Evolutionary conservation across 441 rosid species (phyloP), one percentile per base, ranked within the genome.

Genomic region (Populus tomentosa): DNA sequence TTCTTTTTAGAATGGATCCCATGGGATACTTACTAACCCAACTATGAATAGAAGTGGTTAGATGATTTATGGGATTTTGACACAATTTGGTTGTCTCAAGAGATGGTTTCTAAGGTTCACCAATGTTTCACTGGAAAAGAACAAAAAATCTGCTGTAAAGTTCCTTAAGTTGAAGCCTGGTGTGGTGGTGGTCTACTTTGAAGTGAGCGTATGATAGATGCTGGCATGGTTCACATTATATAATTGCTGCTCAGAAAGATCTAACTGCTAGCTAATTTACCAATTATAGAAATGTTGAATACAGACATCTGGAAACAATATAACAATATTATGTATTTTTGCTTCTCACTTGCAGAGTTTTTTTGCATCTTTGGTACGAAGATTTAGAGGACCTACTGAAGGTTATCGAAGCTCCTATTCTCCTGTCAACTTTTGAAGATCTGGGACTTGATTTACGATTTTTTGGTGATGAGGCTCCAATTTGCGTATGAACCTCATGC

Each of bases 391-490:
- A 62, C 86, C 91, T 50, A 86, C 94, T 62, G 85, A 79, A 84
- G 84, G 88, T 78, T 77, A 90, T n/a, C 80, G 86, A 70, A 78
- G 82, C 80, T 86, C 98, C 36, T 90, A 92, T 84, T 88, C 94
- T 81, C 86, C 84, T 7, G 92, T 89, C 69, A 84, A 90, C 84
- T 91, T 91, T 85, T 92, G 80, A 53, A 53, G 62, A 53, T 53
- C 4, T 53, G 62, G 0, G 9, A 53, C 62, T 53, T 18, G 21
- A 53, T 20, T 53, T 53, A 5, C 3, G 61, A 53, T 53, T 53
- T 53, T 53, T 2, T 18, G 90, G 75, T 81, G 50, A 68, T 67
- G 71, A 66, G 30, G 14, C 67, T 64, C 8, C 16, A 26, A 63
- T 63, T 4, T 21, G 1, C 4, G 59, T 38, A 21, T 3, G 62